These are phyloP conservation scores for Lachancea sp. DNA, from an alignment of 805 yeast genomes.

Conservation along the genomic window DNA sequence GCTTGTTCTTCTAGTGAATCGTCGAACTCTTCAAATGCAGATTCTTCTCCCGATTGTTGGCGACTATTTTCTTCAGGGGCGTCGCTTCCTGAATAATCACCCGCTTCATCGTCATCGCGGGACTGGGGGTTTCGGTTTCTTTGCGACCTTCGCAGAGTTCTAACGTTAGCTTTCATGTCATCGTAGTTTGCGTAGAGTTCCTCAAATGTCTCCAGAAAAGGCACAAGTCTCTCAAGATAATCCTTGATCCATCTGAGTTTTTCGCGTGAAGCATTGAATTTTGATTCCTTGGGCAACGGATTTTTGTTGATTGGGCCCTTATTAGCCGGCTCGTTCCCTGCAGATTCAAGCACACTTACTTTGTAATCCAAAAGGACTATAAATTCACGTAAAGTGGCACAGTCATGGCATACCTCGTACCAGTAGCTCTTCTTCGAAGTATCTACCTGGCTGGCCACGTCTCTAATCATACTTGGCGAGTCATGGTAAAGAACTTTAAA, in stretches of 20 bases:
- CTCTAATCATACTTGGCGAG: conserved; percentile 19
- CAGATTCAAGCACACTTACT: conserved; percentile 5
- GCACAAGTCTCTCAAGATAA: conserved; percentile 17
- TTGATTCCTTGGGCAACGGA: conserved; percentile 21
- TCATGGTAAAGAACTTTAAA: conserved; percentile 28
- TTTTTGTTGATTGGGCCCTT: conserved; percentile 8
- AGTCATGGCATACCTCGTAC: conserved; percentile 27
- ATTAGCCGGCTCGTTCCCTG: conserved; percentile 7
- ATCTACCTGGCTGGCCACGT: conserved; percentile 12
- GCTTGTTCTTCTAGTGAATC: conserved; percentile 8
- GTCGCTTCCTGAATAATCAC: conserved; percentile 11
- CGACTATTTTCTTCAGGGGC: conserved; percentile 8
- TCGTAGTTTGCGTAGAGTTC: conserved; percentile 54
- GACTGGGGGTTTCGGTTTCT: conserved; percentile 18
- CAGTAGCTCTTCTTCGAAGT: conserved; percentile 18
- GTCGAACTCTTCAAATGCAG: conserved; percentile 7
- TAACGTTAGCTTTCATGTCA: conserved; percentile 23
- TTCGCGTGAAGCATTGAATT: conserved; percentile 21
- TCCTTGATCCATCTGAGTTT: conserved; percentile 17
- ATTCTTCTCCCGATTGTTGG: conserved; percentile 10
- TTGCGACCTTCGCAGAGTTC: conserved; percentile 27
- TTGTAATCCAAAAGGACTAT: conserved; percentile 21
- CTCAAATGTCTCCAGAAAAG: conserved; percentile 57
- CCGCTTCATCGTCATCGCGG: conserved; percentile 8
- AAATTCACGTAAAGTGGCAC: conserved; percentile 20